A percentile compares a stretch with the other conserved stretches of the same genome.
Evolutionary conservation across 768 basidiomycete genomes (phyloP).

Genomic region (Pleurotus citrinopileatus): DNA sequence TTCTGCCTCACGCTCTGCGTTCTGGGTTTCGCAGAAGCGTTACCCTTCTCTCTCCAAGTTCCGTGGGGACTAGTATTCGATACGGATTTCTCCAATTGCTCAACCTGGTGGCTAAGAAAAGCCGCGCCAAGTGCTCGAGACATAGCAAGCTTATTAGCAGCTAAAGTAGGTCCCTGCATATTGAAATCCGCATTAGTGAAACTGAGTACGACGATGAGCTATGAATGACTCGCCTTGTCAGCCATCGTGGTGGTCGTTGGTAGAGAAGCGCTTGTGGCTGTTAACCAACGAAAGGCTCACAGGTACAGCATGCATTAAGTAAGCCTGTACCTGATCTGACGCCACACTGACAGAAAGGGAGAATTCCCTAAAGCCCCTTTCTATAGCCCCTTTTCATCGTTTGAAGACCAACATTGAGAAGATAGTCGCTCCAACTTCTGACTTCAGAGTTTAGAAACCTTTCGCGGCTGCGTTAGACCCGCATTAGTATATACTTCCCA

Average conservation of each 20-base stretch:
- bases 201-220: neutral
- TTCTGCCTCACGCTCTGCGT: neutral
- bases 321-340: no score
- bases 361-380: no score
- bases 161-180: slow-evolving; percentile 23
- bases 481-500: no score
- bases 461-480: no score
- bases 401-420: no score
- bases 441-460: no score
- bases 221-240: slow-evolving; percentile 3
- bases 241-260: slow-evolving; percentile 3
- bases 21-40: neutral
- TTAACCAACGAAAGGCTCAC: no score
- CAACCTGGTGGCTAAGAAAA: slow-evolving; percentile 84
- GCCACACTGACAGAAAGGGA: no score
- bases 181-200: neutral
- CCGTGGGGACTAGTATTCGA: slow-evolving; percentile 47
- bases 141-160: slow-evolving; percentile 70
- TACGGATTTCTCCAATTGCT: slow-evolving; percentile 81
- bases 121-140: slow-evolving; percentile 85
- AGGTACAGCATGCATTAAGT: no score
- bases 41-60: slow-evolving; percentile 56
- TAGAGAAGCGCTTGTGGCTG: slow-evolving; percentile 4
- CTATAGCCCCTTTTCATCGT: no score
- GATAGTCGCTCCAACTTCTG: no score